phyloP scores from a whole-genome alignment of 768 basidiomycete genomes.

The Pluteus cervinus region DNA sequence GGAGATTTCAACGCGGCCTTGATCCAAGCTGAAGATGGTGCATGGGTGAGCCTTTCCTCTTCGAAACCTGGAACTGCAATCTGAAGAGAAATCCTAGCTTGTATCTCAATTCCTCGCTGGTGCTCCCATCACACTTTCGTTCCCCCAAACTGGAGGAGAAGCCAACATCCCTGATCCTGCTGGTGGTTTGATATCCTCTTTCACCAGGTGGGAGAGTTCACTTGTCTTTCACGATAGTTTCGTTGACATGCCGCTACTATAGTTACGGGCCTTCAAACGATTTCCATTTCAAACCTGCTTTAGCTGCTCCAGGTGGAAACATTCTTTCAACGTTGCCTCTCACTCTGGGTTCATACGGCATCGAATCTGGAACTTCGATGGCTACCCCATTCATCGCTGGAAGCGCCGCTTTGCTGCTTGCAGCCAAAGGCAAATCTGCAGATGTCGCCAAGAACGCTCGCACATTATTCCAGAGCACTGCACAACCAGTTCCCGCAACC shows the following conservation, averaged over 20 bases:
- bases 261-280: conserved; percentile 59
- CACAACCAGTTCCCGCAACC: conserved; percentile 30
- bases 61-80: neutral
- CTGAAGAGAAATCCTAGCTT: conserved; percentile 25
- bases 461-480: conserved; percentile 44
- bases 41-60: conserved; percentile 37
- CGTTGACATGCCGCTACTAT: neutral
- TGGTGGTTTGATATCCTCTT: conserved; percentile 51
- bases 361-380: conserved; percentile 41
- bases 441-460: conserved; percentile 21
- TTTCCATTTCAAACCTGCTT: conserved; percentile 48
- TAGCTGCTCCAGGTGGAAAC: conserved; percentile 49
- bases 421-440: conserved; percentile 29
- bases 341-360: conserved; percentile 30
- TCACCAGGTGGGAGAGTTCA: conserved; percentile 27
- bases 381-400: conserved; percentile 42
- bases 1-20: conserved; percentile 43
- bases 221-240: neutral
- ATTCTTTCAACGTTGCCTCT: conserved; percentile 42
- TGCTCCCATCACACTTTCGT: conserved; percentile 33
- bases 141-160: conserved; percentile 39
- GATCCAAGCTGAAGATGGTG: conserved; percentile 51
- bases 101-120: conserved; percentile 44
- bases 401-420: conserved; percentile 35
- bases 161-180: conserved; percentile 40